Evolutionary conservation across 805 yeast species (phyloP).

Genomic region (Yamadazyma kitorensis): DNA sequence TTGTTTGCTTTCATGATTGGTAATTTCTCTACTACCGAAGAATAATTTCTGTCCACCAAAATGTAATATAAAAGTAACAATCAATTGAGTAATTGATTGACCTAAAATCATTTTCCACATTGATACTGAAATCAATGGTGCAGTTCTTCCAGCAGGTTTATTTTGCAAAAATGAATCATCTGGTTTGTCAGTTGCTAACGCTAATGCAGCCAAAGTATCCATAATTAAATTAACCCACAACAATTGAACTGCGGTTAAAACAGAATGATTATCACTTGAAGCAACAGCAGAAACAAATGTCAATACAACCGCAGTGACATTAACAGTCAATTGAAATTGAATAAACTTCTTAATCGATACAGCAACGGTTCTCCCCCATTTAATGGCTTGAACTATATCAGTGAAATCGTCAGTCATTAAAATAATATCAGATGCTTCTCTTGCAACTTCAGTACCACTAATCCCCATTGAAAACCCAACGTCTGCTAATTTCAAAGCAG

Average conservation of each 20-base stretch:
- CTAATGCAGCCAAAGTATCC: constrained; percentile 98
- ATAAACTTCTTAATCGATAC: constrained; percentile 91
- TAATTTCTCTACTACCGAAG: constrained; percentile 29
- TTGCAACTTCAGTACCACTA: constrained; percentile 97
- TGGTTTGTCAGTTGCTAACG: constrained; percentile 96
- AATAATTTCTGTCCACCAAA: constrained; percentile 68
- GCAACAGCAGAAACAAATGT: constrained; percentile 95
- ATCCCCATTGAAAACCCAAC: constrained; percentile 99
- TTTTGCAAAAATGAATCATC: constrained; percentile 74
- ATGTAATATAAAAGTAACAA: constrained; percentile 75
- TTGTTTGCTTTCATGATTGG: constrained; percentile 51
- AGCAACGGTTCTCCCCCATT: constrained; percentile 98
- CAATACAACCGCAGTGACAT: constrained; percentile 90
- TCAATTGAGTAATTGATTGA: constrained; percentile 75
- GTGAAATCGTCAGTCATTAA: constrained; percentile 92
- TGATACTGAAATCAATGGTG: constrained; percentile 78
- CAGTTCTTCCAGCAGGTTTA: constrained; percentile 78
- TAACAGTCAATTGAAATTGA: constrained; percentile 95
- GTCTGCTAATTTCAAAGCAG: constrained; percentile 93
- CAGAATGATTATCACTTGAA: constrained; percentile 74
- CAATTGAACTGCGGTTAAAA: constrained; percentile 93
- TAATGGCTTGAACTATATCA: constrained; percentile 93
- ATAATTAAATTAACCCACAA: constrained; percentile 96
- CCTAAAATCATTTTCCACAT: constrained; percentile 99
- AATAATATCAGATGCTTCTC: constrained; percentile 93